Evolutionary conservation across 2,329 filamentous ascomycete genomes (phyloP).

Genomic region (Cladosporium sp.): DNA sequence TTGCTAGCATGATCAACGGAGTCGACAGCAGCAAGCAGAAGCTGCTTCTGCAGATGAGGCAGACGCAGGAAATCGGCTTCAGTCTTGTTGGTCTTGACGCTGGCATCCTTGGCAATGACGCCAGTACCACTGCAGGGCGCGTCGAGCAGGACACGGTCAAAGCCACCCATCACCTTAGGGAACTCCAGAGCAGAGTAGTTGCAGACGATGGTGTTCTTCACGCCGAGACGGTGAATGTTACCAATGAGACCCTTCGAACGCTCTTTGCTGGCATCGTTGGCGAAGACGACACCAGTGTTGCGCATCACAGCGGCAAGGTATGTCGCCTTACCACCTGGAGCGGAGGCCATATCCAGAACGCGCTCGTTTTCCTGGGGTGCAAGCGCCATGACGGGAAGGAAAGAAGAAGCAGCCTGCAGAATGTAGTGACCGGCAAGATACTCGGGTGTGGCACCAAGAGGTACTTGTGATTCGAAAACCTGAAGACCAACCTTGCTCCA

Average conservation of each 20-base stretch:
- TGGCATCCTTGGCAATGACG: slow-evolving; percentile 94
- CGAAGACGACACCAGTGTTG: slow-evolving; percentile 92
- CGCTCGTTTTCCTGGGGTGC: slow-evolving; percentile 91
- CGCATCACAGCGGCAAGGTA: slow-evolving; percentile 96
- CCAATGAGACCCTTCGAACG: slow-evolving; percentile 96
- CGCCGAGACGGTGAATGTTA: slow-evolving; percentile 92
- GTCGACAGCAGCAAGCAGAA: slow-evolving; percentile 89
- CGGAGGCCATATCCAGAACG: slow-evolving; percentile 89
- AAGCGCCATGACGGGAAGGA: slow-evolving; percentile 95
- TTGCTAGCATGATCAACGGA: slow-evolving; percentile 87
- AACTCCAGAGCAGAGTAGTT: slow-evolving; percentile 94
- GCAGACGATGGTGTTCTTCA: slow-evolving; percentile 90
- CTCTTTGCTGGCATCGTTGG: slow-evolving; percentile 91
- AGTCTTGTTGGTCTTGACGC: slow-evolving; percentile 97
- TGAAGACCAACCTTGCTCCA: slow-evolving; percentile 98
- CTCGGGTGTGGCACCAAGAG: slow-evolving; percentile 91
- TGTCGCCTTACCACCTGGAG: slow-evolving; percentile 93
- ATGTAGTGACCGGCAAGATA: slow-evolving; percentile 98
- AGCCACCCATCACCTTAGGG: slow-evolving; percentile 89
- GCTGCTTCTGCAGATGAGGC: slow-evolving; percentile 90
- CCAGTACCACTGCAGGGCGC: slow-evolving; percentile 95
- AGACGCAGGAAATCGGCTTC: slow-evolving; percentile 91
- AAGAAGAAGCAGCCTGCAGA: slow-evolving; percentile 91
- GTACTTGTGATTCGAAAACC: slow-evolving; percentile 84
- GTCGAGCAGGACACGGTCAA: slow-evolving; percentile 90